These are phyloP conservation scores for Saturnispora diversa DNA, from an alignment of 805 yeast species.

Conservation along the genomic window DNA sequence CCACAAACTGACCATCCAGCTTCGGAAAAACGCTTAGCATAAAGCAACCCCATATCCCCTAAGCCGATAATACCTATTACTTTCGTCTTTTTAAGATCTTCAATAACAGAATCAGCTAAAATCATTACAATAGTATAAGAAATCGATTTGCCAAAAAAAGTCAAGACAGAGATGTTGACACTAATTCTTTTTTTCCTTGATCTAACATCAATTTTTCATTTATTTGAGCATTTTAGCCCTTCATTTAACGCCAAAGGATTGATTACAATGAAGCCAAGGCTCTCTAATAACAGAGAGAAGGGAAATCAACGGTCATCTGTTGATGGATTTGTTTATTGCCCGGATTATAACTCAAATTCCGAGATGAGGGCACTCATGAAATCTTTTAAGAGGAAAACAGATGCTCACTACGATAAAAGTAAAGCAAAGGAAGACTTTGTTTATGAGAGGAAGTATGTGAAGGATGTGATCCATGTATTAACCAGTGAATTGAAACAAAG, in stretches of 20 bases:
- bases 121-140: slow-evolving; percentile 11
- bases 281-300: no score
- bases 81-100: slow-evolving; percentile 30
- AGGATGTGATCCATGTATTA: slow-evolving; percentile 57
- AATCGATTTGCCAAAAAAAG: no score
- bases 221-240: no score
- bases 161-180: no score
- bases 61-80: slow-evolving; percentile 86
- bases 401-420: slow-evolving; percentile 20
- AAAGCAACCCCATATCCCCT: slow-evolving; percentile 93
- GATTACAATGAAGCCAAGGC: no score
- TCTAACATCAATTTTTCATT: no score
- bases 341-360: slow-evolving; percentile 21
- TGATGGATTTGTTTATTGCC: slow-evolving; percentile 28
- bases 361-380: slow-evolving; percentile 23
- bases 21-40: slow-evolving; percentile 66
- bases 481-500: slow-evolving; percentile 65
- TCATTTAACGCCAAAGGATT: no score
- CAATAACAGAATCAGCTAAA: slow-evolving; percentile 14
- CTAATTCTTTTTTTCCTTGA: no score
- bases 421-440: slow-evolving; percentile 29
- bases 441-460: slow-evolving; percentile 58
- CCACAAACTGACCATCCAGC: slow-evolving; percentile 90
- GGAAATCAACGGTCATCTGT: no score
- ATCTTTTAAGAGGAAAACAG: slow-evolving; percentile 24